These are phyloP conservation scores for Pyricularia grisea DNA, from an alignment of 2,329 filamentous ascomycete species.

Conservation along the genomic window DNA sequence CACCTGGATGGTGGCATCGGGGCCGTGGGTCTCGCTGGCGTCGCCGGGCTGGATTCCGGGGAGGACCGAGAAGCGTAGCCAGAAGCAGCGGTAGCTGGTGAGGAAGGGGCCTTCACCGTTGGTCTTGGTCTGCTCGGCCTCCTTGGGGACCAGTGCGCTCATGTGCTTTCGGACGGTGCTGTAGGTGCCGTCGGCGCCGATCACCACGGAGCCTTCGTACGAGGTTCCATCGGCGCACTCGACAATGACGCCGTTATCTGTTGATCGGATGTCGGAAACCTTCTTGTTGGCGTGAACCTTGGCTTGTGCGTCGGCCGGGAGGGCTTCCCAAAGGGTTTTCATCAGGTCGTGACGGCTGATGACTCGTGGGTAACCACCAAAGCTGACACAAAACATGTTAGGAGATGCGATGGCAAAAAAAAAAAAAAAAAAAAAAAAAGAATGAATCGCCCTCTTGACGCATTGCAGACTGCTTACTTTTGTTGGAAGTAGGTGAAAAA, in stretches of 20 bases:
- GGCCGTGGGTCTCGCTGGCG: background rate
- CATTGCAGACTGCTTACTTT: slow-evolving; percentile 11
- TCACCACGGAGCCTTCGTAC: slow-evolving; percentile 13
- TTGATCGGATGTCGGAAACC: slow-evolving; percentile 10
- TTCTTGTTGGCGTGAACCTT: slow-evolving; percentile 11
- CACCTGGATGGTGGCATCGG: background rate
- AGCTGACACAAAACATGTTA: slow-evolving; percentile 13
- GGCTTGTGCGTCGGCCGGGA: slow-evolving; percentile 10
- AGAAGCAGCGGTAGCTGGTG: background rate
- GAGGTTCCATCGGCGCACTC: slow-evolving; percentile 13
- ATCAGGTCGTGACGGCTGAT: slow-evolving; percentile 13
- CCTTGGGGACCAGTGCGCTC: slow-evolving; percentile 4
- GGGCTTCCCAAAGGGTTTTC: slow-evolving; percentile 9
- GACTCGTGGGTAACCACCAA: slow-evolving; percentile 8
- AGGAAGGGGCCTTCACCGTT: background rate
- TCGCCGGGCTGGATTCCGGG: background rate
- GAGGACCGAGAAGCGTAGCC: background rate
- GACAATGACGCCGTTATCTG: slow-evolving; percentile 9
- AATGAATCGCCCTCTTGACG: background rate
- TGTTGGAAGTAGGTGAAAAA: slow-evolving; percentile 9
- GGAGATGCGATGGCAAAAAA: background rate
- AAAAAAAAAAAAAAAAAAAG: no score
- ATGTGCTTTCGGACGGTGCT: slow-evolving; percentile 14
- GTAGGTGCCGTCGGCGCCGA: slow-evolving; percentile 16
- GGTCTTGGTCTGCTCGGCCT: background rate